A percentile compares a stretch with the other conserved stretches of the same genome.
phyloP scores from a whole-genome alignment of 768 basidiomycete genomes.

The Tylopilus subfusipes region DNA sequence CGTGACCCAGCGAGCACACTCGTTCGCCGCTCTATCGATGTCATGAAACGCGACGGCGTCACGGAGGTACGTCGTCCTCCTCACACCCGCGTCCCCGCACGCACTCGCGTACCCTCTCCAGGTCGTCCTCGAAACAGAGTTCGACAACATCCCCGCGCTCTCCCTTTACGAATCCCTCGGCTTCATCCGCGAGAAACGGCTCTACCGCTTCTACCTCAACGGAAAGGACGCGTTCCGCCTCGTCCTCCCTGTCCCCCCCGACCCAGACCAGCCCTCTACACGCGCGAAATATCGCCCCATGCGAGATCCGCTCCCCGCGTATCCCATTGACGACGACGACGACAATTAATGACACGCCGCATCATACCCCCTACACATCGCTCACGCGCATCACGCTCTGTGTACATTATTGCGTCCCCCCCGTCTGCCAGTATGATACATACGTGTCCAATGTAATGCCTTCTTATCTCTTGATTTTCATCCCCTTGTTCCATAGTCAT shows the following conservation, averaged over 20 bases:
- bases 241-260: slow-evolving; percentile 55
- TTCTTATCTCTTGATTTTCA: not conserved
- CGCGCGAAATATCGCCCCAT: slow-evolving; percentile 12
- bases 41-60: slow-evolving; percentile 79
- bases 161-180: slow-evolving; percentile 89
- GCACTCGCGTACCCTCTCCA: slow-evolving; percentile 27
- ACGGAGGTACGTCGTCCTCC: slow-evolving; percentile 65
- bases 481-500: not conserved
- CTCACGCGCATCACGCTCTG: slow-evolving; percentile 1
- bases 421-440: slow-evolving; percentile 6
- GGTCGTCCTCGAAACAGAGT: slow-evolving; percentile 96
- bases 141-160: slow-evolving; percentile 85
- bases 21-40: slow-evolving; percentile 75
- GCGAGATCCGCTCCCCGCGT: slow-evolving; percentile 17
- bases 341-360: slow-evolving; percentile 6
- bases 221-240: slow-evolving; percentile 94
- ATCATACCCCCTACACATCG: slow-evolving; percentile 16
- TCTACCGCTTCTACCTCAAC: slow-evolving; percentile 94
- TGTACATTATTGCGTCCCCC: slow-evolving; percentile 7
- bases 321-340: slow-evolving; percentile 27
- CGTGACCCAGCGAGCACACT: slow-evolving; percentile 68
- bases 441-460: slow-evolving; percentile 7
- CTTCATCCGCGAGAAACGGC: slow-evolving; percentile 92
- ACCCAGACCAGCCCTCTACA: slow-evolving; percentile 21
- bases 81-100: not conserved